These are phyloP conservation scores for Carnegiea gigantea DNA, from an alignment of 179 eudicot genomes.

Conservation along the genomic window DNA sequence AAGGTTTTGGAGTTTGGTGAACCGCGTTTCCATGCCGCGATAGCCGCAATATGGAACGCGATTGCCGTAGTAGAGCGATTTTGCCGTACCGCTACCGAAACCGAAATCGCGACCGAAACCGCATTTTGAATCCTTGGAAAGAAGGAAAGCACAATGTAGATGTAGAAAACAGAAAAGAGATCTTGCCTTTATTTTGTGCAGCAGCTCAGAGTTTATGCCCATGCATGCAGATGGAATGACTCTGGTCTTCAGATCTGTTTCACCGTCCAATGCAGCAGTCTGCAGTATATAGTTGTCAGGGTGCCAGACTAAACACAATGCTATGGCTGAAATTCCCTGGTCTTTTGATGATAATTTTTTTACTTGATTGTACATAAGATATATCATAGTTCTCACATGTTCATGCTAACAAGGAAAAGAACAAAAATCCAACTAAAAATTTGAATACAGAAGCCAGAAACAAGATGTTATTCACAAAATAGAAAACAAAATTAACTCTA, in stretches of 20 bases:
- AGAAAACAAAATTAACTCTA: not conserved
- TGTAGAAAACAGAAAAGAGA: constrained; percentile 11
- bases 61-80: too few species aligned
- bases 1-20: too few species aligned
- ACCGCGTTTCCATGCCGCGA: too few species aligned
- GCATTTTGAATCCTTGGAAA: too few species aligned
- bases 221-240: constrained; percentile 83
- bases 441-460: not conserved
- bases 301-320: not conserved
- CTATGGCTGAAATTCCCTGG: constrained; percentile 3
- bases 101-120: too few species aligned
- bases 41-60: too few species aligned
- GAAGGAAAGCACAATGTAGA: not conserved
- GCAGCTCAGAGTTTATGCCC: constrained; percentile 86
- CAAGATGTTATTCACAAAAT: not conserved
- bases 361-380: constrained; percentile 12
- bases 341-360: not conserved
- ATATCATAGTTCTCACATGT: not conserved
- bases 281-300: constrained; percentile 29
- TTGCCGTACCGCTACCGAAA: too few species aligned
- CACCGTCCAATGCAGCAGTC: constrained; percentile 98
- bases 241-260: constrained; percentile 94
- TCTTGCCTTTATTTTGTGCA: constrained; percentile 90
- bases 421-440: not conserved
- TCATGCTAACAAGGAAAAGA: not conserved